Evolutionary conservation across 2,329 filamentous ascomycete species (phyloP).

Genomic region (Colletotrichum noveboracense): DNA sequence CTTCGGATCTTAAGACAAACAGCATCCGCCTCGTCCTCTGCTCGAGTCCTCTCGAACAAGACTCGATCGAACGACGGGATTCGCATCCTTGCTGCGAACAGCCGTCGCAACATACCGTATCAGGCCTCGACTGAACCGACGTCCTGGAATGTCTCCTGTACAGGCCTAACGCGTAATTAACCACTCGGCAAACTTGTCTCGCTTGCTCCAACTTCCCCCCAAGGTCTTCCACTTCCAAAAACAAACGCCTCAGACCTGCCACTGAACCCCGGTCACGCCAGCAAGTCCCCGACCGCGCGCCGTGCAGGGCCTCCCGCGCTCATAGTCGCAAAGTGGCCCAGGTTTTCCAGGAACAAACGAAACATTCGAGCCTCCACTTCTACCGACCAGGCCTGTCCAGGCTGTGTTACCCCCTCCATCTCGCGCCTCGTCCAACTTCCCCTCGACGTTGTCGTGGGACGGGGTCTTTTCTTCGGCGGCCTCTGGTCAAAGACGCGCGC

Average conservation of each 20-base stretch:
- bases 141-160: slow-evolving; percentile 4
- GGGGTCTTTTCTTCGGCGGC: slow-evolving; percentile 7
- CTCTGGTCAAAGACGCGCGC: slow-evolving; percentile 20
- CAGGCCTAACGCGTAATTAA: slow-evolving; percentile 13
- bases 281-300: slow-evolving; percentile 18
- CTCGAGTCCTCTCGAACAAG: background rate
- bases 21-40: background rate
- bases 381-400: slow-evolving; percentile 5
- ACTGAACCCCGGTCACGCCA: slow-evolving; percentile 11
- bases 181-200: slow-evolving; percentile 17
- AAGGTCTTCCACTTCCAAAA: background rate
- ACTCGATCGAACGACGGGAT: background rate
- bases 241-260: background rate
- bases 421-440: slow-evolving; percentile 12
- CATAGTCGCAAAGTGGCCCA: slow-evolving; percentile 12
- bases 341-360: slow-evolving; percentile 15
- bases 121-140: background rate
- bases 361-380: slow-evolving; percentile 17
- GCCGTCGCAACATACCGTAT: background rate
- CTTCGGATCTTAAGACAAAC: background rate
- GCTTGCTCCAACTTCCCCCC: background rate
- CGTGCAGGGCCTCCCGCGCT: slow-evolving; percentile 17
- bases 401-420: slow-evolving; percentile 17
- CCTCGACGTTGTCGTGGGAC: slow-evolving; percentile 11
- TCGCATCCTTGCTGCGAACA: slow-evolving; percentile 2